Evolutionary conservation across 257 asterid genomes (phyloP).

Genomic region (Euphrasia confusa): DNA sequence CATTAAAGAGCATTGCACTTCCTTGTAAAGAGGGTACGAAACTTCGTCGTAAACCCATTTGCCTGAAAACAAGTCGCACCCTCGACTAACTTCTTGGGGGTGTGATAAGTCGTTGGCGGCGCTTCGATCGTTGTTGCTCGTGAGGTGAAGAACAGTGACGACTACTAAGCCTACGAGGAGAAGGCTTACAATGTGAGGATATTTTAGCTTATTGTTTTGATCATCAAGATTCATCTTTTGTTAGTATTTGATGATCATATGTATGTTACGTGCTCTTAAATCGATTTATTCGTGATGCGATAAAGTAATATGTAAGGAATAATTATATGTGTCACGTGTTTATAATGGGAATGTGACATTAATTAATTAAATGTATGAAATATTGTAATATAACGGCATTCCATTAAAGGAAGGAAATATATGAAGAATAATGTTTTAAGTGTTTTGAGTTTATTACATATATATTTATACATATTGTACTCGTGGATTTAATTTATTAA

Average conservation of each 20-base stretch:
- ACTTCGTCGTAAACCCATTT: slow-evolving; percentile 57
- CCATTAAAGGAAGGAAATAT: too few relatives aligned
- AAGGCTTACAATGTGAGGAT: background rate
- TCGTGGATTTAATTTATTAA: background rate
- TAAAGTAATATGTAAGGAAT: too few relatives aligned
- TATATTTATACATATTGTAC: too few relatives aligned
- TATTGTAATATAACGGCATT: too few relatives aligned
- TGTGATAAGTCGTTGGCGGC: background rate
- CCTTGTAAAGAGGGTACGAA: slow-evolving; percentile 53
- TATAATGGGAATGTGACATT: background rate
- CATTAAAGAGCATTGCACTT: slow-evolving; percentile 46
- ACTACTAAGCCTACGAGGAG: background rate
- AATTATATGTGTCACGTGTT: background rate
- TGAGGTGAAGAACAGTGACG: background rate
- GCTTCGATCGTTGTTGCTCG: background rate
- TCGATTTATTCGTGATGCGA: too few relatives aligned
- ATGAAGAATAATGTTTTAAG: too few relatives aligned
- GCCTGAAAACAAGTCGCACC: slow-evolving; percentile 41
- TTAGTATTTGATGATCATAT: background rate
- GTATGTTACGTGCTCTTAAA: too few relatives aligned
- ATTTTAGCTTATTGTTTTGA: background rate
- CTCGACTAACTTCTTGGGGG: background rate
- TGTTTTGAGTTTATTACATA: too few relatives aligned
- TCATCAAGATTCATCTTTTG: background rate
- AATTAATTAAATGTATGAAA: too few relatives aligned